Conservation (phyloP, 805 yeast genomes). For the Candida xiaguanensis region DNA sequence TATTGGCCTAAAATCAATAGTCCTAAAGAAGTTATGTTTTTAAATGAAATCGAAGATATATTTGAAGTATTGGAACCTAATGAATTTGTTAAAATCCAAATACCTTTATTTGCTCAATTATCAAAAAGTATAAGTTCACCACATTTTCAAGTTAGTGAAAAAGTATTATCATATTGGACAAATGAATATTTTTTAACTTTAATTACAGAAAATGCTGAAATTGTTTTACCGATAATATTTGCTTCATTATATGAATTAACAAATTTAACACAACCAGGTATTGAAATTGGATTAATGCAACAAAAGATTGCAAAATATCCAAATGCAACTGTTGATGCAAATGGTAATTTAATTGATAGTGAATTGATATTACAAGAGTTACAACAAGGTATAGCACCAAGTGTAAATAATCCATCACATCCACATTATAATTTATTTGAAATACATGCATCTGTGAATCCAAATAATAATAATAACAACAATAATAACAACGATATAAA, state of each 20-base stretch:
- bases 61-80: slow-evolving; percentile 93
- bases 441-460: slow-evolving; percentile 14
- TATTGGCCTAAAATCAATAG: slow-evolving; percentile 97
- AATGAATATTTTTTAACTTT: slow-evolving; percentile 89
- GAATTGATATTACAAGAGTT: slow-evolving; percentile 30
- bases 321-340: slow-evolving; percentile 36
- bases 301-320: slow-evolving; percentile 38
- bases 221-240: slow-evolving; percentile 86
- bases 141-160: slow-evolving; percentile 96
- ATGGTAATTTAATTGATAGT: slow-evolving; percentile 38
- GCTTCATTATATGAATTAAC: slow-evolving; percentile 86
- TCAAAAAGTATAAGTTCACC: slow-evolving; percentile 92
- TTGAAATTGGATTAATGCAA: slow-evolving; percentile 37
- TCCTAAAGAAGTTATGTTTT: slow-evolving; percentile 92
- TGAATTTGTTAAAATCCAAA: slow-evolving; percentile 87
- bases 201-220: slow-evolving; percentile 90
- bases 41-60: slow-evolving; percentile 94
- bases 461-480: slow-evolving; percentile 9
- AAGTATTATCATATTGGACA: slow-evolving; percentile 90
- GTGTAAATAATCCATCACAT: slow-evolving; percentile 21
- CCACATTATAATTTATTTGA: slow-evolving; percentile 18
- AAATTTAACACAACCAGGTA: slow-evolving; percentile 42
- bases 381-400: slow-evolving; percentile 19
- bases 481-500: slow-evolving; percentile 10
- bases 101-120: slow-evolving; percentile 89